phyloP scores from a whole-genome alignment of 805 yeast species.

The Metschnikowia chrysomelidarum region DNA sequence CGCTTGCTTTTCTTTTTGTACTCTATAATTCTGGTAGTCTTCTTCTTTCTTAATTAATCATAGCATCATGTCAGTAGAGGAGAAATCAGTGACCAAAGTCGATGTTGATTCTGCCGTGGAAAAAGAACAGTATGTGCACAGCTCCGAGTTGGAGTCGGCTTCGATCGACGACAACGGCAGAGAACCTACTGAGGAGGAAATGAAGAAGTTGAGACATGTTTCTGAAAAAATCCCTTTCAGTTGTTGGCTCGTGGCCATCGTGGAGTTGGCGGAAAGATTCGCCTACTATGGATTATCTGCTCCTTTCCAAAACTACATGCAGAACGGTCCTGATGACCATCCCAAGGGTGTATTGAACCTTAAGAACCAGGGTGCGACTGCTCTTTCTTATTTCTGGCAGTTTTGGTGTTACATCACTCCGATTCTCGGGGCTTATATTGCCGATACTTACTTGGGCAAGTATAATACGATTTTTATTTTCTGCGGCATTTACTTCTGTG shows the following conservation, averaged over 20 bases:
- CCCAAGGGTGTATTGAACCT: constrained; percentile 58
- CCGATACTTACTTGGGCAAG: constrained; percentile 75
- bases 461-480: constrained; percentile 64
- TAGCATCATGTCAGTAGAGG: too few species aligned
- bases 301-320: constrained; percentile 79
- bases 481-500: constrained; percentile 56
- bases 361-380: constrained; percentile 64
- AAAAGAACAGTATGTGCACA: constrained; percentile 6
- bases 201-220: constrained; percentile 51
- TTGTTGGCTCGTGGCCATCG: constrained; percentile 65
- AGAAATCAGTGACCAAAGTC: constrained; percentile 7
- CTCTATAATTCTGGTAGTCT: too few species aligned
- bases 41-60: too few species aligned
- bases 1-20: too few species aligned
- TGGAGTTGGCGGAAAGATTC: constrained; percentile 80
- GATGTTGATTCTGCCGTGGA: constrained; percentile 8
- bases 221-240: constrained; percentile 50
- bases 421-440: constrained; percentile 67
- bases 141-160: constrained; percentile 10
- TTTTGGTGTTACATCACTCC: constrained; percentile 85
- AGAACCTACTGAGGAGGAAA: constrained; percentile 53
- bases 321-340: constrained; percentile 40
- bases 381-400: constrained; percentile 70
- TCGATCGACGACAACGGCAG: constrained; percentile 32
- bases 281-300: constrained; percentile 77